Conservation (phyloP, 1,139 yeast species). For the Lodderomyces pseudojiufengensis region DNA sequence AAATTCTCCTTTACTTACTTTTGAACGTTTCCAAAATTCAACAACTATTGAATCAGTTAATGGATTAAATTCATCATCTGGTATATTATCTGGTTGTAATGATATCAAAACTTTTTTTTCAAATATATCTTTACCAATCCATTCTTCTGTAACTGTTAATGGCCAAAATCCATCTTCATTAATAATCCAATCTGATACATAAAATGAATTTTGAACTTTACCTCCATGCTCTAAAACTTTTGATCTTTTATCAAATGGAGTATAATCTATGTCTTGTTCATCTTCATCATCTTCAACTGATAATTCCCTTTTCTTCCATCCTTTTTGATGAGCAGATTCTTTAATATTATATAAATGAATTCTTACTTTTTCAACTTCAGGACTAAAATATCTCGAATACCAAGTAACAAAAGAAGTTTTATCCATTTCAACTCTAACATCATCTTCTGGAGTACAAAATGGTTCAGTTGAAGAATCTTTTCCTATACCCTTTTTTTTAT, state of each 20-base stretch:
- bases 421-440: constrained; percentile 51
- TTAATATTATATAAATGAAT: constrained; percentile 65
- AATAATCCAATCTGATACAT: constrained; percentile 65
- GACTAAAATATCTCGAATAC: constrained; percentile 61
- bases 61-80: constrained; percentile 63
- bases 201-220: constrained; percentile 48
- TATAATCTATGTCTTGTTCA: background rate
- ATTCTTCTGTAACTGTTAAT: constrained; percentile 53
- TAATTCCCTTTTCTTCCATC: constrained; percentile 41
- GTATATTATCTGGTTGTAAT: constrained; percentile 65
- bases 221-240: constrained; percentile 40
- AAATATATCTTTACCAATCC: constrained; percentile 54
- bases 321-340: constrained; percentile 52
- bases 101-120: constrained; percentile 53
- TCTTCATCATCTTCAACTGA: constrained; percentile 11
- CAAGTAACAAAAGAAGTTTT: constrained; percentile 73
- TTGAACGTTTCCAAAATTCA: constrained; percentile 53
- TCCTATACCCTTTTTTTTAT: constrained; percentile 60
- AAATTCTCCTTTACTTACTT: constrained; percentile 57
- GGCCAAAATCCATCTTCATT: constrained; percentile 65
- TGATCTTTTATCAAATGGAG: constrained; percentile 25
- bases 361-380: constrained; percentile 54
- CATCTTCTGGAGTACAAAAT: constrained; percentile 76
- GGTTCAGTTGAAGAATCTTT: constrained; percentile 62
- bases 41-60: constrained; percentile 50